A percentile compares a stretch with the other conserved stretches of the same genome.
phyloP scores from a whole-genome alignment of 805 yeast genomes.

The Priceomyces medius region DNA sequence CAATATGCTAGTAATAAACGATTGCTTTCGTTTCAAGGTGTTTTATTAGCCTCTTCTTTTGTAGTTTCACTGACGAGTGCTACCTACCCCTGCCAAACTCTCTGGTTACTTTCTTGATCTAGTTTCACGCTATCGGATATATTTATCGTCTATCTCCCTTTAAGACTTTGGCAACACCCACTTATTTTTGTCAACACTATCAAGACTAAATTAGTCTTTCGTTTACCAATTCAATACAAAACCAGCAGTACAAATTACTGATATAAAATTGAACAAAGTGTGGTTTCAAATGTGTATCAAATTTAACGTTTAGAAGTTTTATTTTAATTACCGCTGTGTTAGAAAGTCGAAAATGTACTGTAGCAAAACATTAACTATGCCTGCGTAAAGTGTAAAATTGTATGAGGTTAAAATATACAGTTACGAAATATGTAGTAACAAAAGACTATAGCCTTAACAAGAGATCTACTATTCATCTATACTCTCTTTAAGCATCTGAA shows the following conservation, averaged over 20 bases:
- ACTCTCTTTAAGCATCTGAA: constrained; percentile 40
- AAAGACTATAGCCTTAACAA: too few relatives aligned
- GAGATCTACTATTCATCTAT: constrained; percentile 23
- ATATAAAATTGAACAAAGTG: not conserved
- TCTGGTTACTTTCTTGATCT: not conserved
- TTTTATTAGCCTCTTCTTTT: too few relatives aligned
- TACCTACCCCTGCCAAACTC: not conserved
- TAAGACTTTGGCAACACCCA: too few relatives aligned
- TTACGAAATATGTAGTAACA: too few relatives aligned
- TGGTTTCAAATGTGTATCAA: not conserved
- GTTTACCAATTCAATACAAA: not conserved
- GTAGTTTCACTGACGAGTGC: not conserved
- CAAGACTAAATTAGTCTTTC: too few relatives aligned
- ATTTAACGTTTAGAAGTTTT: not conserved
- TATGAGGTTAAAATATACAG: too few relatives aligned
- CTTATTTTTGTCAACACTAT: too few relatives aligned
- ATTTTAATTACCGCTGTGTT: not conserved
- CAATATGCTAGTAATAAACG: not conserved
- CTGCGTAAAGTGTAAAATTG: too few relatives aligned
- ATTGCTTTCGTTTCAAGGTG: not conserved
- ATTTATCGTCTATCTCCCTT: not conserved
- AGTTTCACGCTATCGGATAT: not conserved
- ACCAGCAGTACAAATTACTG: not conserved
- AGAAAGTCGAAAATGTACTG: too few relatives aligned
- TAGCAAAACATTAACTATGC: too few relatives aligned